These are phyloP conservation scores for Annulohypoxylon stygium DNA, from an alignment of 495 filamentous ascomycete species.

Conservation along the genomic window DNA sequence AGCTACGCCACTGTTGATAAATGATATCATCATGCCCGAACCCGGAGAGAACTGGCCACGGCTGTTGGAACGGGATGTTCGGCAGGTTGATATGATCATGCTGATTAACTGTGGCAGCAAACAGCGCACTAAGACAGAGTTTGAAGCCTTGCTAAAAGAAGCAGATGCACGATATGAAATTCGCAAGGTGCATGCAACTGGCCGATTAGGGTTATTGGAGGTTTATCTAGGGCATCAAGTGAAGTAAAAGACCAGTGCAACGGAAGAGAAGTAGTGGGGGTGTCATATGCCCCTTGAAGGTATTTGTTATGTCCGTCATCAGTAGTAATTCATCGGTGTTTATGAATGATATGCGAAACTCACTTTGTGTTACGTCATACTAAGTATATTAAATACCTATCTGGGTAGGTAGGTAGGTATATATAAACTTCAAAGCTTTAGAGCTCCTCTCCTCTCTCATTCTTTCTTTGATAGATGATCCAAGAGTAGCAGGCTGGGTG, in stretches of 20 bases:
- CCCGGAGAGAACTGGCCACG: background rate
- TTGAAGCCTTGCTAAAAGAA: background rate
- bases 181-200: background rate
- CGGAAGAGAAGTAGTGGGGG: background rate
- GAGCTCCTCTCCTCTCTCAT: too few species aligned
- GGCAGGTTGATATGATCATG: background rate
- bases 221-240: background rate
- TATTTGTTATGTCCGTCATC: too few species aligned
- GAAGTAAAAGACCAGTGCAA: background rate
- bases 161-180: background rate
- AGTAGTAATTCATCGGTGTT: too few species aligned
- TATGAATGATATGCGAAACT: too few species aligned
- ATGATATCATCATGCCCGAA: background rate
- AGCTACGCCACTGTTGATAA: background rate
- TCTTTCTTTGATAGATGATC: background rate
- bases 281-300: too few species aligned
- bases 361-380: background rate
- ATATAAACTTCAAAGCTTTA: slow-evolving; percentile 12
- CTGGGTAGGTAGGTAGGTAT: slow-evolving; percentile 18
- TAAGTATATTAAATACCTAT: background rate
- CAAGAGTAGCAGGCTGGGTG: too few species aligned
- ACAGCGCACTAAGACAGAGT: background rate
- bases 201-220: background rate
- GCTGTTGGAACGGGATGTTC: background rate
- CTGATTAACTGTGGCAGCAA: background rate